Evolutionary conservation across 2,329 filamentous ascomycete species (phyloP).

Genomic region (Colletotrichum tanaceti): DNA sequence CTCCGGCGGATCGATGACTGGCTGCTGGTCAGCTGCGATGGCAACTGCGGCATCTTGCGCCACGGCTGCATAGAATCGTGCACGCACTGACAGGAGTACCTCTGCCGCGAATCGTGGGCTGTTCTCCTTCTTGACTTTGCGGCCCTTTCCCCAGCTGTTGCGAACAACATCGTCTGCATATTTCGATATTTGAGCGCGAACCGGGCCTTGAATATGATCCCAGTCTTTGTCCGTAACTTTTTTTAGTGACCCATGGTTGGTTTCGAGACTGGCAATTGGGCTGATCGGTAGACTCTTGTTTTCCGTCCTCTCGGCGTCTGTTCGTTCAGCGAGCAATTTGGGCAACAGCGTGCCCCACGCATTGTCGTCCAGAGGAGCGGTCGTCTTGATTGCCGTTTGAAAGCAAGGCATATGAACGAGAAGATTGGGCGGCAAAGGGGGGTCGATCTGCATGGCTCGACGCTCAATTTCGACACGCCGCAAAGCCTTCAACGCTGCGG

Average conservation of each 20-base stretch:
- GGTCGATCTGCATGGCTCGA: conserved; percentile 73
- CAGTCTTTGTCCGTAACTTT: conserved; percentile 75
- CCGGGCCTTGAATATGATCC: conserved; percentile 75
- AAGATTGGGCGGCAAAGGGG: conserved; percentile 71
- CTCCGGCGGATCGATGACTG: conserved; percentile 60
- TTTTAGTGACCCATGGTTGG: conserved; percentile 45
- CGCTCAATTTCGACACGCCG: conserved; percentile 78
- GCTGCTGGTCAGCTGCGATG: conserved; percentile 58
- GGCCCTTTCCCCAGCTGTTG: conserved; percentile 72
- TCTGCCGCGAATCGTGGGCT: conserved; percentile 77
- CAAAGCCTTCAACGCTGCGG: conserved; percentile 71
- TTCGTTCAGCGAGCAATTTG: conserved; percentile 73
- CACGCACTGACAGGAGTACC: conserved; percentile 74
- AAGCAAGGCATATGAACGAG: conserved; percentile 79
- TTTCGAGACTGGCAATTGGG: conserved; percentile 51
- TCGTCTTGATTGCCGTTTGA: conserved; percentile 77
- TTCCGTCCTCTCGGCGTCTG: conserved; percentile 71
- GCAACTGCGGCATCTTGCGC: conserved; percentile 63
- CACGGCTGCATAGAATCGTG: conserved; percentile 72
- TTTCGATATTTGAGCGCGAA: conserved; percentile 72
- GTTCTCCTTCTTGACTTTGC: conserved; percentile 71
- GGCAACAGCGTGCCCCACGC: conserved; percentile 78
- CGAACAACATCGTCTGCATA: conserved; percentile 78
- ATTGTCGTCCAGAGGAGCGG: conserved; percentile 73
- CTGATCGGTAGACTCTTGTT: conserved; percentile 52